These are phyloP conservation scores for Macrotyloma uniflorum DNA, from an alignment of 306 rosid species.

Conservation along the genomic window DNA sequence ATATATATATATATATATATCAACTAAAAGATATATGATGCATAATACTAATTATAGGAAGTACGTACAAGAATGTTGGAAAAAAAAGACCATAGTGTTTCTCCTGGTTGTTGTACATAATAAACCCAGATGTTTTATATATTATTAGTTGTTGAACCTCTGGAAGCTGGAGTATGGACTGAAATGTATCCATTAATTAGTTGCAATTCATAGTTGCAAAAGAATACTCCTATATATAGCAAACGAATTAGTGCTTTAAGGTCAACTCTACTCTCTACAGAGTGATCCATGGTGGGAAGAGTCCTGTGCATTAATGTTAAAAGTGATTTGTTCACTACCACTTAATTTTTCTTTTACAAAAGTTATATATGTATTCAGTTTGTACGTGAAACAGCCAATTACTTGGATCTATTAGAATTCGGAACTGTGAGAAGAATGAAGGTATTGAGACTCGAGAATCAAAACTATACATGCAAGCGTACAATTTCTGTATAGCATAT, in stretches of 20 bases:
- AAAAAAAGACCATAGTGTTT: slow-evolving; percentile 30
- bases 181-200: background rate
- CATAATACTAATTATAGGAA: slow-evolving; percentile 52
- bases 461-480: background rate
- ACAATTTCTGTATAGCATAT: background rate
- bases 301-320: slow-evolving; percentile 2
- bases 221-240: background rate
- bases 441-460: background rate
- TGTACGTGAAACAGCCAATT: background rate
- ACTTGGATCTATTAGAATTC: background rate
- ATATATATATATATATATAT: background rate
- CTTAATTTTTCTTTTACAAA: background rate
- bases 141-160: background rate
- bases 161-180: background rate
- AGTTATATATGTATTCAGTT: background rate
- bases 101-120: slow-evolving; percentile 55
- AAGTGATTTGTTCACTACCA: background rate
- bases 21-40: slow-evolving; percentile 30
- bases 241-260: slow-evolving; percentile 7
- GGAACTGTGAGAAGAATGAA: background rate
- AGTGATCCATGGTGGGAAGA: background rate
- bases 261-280: slow-evolving; percentile 6
- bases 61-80: slow-evolving; percentile 34
- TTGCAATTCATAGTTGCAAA: background rate
- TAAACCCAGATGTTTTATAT: background rate